Base-by-base conservation (phyloP, 2,329 filamentous ascomycete genomes). In the Arthrinium puccinioides region DNA sequence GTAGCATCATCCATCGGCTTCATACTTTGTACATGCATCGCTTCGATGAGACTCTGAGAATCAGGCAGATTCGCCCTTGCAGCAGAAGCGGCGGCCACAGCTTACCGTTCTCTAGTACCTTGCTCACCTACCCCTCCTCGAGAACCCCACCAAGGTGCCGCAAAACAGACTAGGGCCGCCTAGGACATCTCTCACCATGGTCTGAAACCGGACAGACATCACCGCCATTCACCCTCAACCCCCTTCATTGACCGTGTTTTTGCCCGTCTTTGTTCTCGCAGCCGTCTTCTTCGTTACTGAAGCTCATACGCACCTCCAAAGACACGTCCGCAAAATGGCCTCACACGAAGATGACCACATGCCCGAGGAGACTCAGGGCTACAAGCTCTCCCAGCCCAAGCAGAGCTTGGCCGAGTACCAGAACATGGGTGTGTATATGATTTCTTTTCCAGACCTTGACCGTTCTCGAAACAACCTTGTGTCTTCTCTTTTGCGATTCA, bases 351-450 rank as follows among this genome's bases (percentile, higher is more conserved):
- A 95, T 44, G 90, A 97, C 56, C 79, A 90, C 50, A 72, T 84
- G 63, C 83, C 87, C 47, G 85, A 92, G 70, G 76, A 83, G 69
- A 96, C 89, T 49, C 82, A 89, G 68, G 90, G 90, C 61, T 97
- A 96, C 82, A 96, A 94, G 79, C 84, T 96, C 59, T 89, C 87
- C 51, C 87, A 96, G 78, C 75, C 75, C 45, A 96, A 96, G 82
- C 95, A 97, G 78, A 94, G 87, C 53, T 75, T 98, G 57, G 86
- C 90, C 47, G 86, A 96, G 65, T 96, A 96, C 68, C 76, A 90
- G 59, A 74, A 95, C 63, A 84, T 98, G 67, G 92, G 88, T 94
- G 72, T 57, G 33, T 36, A 37, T n/a, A 30, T 23, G 36, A 36
- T 35, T 35, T 36, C 21, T 41, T 30, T 32, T 30, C 14, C 21